Evolutionary conservation across 2,329 filamentous ascomycete species (phyloP).

Genomic region (Stemphylium vesicarium): DNA sequence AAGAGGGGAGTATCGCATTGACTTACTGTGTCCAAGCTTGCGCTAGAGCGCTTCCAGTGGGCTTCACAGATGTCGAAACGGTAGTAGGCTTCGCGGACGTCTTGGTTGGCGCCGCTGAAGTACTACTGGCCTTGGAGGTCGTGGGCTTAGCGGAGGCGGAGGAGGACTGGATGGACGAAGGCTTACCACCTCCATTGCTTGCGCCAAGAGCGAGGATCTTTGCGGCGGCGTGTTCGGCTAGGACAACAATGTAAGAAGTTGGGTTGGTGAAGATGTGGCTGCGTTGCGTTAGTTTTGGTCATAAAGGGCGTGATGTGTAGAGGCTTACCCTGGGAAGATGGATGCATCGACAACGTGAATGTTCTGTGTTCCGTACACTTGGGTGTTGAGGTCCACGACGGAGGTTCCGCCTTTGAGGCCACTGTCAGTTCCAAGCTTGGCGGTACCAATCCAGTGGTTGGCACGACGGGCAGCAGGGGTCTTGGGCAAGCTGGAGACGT

Average conservation of each 20-base stretch:
- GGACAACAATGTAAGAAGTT: slow-evolving; percentile 46
- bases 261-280: slow-evolving; percentile 49
- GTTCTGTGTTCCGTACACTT: slow-evolving; percentile 56
- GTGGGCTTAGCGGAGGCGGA: slow-evolving; percentile 9
- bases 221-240: slow-evolving; percentile 48
- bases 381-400: slow-evolving; percentile 58
- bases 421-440: slow-evolving; percentile 59
- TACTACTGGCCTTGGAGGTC: slow-evolving; percentile 4
- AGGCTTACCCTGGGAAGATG: slow-evolving; percentile 51
- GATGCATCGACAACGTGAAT: slow-evolving; percentile 57
- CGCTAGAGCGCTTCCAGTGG: neutral
- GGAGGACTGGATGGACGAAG: slow-evolving; percentile 9
- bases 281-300: slow-evolving; percentile 16
- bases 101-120: slow-evolving; percentile 4
- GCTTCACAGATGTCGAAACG: neutral
- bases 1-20: neutral
- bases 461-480: slow-evolving; percentile 49
- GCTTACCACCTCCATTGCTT: slow-evolving; percentile 9
- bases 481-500: slow-evolving; percentile 56
- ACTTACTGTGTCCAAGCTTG: slow-evolving; percentile 12
- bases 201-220: slow-evolving; percentile 43
- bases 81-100: neutral
- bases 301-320: neutral
- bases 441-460: slow-evolving; percentile 62
- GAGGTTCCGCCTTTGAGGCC: slow-evolving; percentile 52